A percentile compares a stretch with the other conserved stretches of the same genome.
Evolutionary conservation across 2,329 filamentous ascomycete genomes (phyloP).

Genomic region (Calonectria pauciramosa): DNA sequence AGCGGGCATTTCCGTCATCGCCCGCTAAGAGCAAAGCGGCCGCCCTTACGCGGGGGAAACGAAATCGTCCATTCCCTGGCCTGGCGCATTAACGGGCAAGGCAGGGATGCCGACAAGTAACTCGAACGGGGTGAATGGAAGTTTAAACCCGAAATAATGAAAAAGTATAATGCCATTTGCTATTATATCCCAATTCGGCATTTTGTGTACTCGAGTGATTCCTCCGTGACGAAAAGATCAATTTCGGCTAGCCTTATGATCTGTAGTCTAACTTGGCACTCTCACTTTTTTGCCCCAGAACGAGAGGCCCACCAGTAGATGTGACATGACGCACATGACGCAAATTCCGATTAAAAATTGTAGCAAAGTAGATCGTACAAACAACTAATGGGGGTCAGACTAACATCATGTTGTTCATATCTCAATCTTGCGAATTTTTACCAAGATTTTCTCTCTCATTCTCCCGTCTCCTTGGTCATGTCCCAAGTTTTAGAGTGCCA

Average conservation of each 20-base stretch:
- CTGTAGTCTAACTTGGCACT: background rate
- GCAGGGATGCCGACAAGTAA: background rate
- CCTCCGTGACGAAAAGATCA: background rate
- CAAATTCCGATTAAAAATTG: background rate
- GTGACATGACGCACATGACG: background rate
- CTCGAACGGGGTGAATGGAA: background rate
- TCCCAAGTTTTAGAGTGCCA: background rate
- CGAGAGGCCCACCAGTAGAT: background rate
- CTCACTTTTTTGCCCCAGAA: background rate
- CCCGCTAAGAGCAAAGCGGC: conserved; percentile 10
- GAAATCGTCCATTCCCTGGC: background rate
- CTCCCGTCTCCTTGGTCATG: background rate
- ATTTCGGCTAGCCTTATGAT: conserved; percentile 2
- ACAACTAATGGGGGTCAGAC: background rate
- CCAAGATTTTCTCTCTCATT: background rate
- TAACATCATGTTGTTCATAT: background rate
- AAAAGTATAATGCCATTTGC: background rate
- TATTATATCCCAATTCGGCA: background rate
- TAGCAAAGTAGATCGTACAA: background rate
- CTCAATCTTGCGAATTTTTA: background rate
- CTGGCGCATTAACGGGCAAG: background rate
- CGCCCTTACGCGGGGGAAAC: background rate
- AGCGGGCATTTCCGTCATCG: conserved; percentile 21
- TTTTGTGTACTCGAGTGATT: background rate
- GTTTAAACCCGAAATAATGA: background rate